Conservation (phyloP, 225 moss, liverwort and hornwort genomes). For the Polytrichum commune region DNA sequence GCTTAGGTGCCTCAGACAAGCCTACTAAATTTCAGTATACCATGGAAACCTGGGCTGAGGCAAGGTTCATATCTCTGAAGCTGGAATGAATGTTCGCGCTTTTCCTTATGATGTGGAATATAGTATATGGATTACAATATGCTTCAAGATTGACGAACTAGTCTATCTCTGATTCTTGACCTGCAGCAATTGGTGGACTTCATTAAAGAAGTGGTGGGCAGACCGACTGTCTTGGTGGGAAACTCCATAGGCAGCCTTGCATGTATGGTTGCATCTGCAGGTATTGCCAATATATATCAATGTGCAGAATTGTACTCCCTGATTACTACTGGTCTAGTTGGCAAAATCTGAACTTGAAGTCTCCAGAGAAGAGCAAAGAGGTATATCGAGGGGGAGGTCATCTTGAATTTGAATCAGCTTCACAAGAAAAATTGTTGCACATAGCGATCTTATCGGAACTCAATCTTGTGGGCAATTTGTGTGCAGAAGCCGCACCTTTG, state of each 20-base stretch:
- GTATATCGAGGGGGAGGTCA: too few species aligned
- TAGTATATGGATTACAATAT: not conserved
- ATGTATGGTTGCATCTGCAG: conserved; percentile 81
- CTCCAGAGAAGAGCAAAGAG: not conserved
- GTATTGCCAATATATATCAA: conserved; percentile 20
- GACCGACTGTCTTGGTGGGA: conserved; percentile 75
- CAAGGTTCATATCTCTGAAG: conserved; percentile 16
- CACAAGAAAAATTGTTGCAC: too few species aligned
- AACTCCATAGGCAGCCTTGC: conserved; percentile 93
- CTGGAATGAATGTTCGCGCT: too few species aligned
- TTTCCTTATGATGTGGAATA: too few species aligned
- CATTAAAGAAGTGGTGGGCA: conserved; percentile 62
- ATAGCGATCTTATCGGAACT: too few species aligned
- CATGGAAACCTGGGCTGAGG: conserved; percentile 93
- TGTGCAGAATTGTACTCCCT: too few species aligned
- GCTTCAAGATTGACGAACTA: not conserved
- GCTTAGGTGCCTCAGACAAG: conserved; percentile 79
- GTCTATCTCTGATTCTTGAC: conserved; percentile 3
- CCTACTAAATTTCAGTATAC: conserved; percentile 71
- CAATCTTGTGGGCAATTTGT: not conserved
- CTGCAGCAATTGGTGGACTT: conserved; percentile 82
- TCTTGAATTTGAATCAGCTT: too few species aligned
- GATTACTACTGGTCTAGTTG: too few species aligned
- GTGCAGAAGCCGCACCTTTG: conserved; percentile 48
- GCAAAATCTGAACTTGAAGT: not conserved